A percentile compares a stretch with the other conserved stretches of the same genome.
These are phyloP conservation scores for Cryptosporidium parvum DNA, from an alignment of 169 alveolate species.

Conservation along the genomic window DNA sequence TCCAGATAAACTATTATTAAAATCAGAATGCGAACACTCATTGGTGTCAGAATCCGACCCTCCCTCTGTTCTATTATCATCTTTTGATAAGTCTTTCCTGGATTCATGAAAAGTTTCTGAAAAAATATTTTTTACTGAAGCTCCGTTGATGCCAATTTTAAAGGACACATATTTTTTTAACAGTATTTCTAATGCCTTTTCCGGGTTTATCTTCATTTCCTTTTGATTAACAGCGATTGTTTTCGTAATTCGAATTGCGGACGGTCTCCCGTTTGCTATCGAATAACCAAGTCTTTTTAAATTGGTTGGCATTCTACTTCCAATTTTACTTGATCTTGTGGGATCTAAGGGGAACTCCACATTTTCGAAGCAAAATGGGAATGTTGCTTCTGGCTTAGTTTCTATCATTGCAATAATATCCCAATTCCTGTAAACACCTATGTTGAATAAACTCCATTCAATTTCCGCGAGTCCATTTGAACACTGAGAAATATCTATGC, in stretches of 20 bases:
- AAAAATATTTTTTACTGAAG: conserved; percentile 27
- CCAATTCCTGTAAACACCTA: conserved; percentile 67
- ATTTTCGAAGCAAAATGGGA: conserved; percentile 60
- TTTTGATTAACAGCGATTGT: conserved; percentile 67
- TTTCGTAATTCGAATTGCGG: conserved; percentile 48
- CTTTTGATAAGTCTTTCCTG: not conserved
- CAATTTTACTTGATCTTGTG: conserved; percentile 36
- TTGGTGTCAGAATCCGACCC: not conserved
- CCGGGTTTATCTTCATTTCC: conserved; percentile 58
- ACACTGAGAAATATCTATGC: conserved; percentile 61
- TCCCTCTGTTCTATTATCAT: not conserved
- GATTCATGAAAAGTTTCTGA: conserved; percentile 47
- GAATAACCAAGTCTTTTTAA: conserved; percentile 36
- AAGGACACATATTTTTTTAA: conserved; percentile 36
- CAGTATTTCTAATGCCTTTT: conserved; percentile 6
- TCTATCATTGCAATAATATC: conserved; percentile 56
- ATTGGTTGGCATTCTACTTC: conserved; percentile 45
- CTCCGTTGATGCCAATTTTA: conserved; percentile 19
- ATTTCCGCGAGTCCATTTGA: conserved; percentile 64
- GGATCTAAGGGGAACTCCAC: conserved; percentile 52
- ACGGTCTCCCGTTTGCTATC: conserved; percentile 38
- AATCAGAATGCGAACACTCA: not conserved
- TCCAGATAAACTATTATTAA: not conserved
- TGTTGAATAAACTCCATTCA: conserved; percentile 67
- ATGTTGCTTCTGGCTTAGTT: conserved; percentile 72